These are phyloP conservation scores for Eucalyptus decipiens DNA, from an alignment of 345 rosid species.

Conservation along the genomic window DNA sequence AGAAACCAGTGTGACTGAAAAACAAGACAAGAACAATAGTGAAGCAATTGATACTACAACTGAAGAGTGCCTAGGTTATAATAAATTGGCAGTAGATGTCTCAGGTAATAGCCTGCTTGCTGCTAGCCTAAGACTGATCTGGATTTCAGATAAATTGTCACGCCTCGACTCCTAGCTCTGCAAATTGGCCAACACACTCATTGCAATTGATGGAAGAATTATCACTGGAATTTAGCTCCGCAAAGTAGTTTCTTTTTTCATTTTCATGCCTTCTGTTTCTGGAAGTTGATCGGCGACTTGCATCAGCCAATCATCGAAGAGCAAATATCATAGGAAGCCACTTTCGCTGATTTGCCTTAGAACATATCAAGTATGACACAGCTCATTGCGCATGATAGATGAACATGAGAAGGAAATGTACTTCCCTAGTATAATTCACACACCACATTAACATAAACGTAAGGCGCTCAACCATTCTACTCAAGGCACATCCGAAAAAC, in stretches of 20 bases:
- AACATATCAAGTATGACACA: not conserved
- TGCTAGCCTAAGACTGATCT: not conserved
- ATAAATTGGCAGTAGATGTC: not conserved
- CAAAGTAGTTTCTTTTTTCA: not conserved
- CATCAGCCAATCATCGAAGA: not conserved
- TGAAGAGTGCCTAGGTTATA: not conserved
- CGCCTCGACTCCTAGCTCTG: not conserved
- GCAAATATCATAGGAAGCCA: not conserved
- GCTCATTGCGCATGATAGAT: not conserved
- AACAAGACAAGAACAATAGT: not conserved
- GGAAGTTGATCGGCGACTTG: not conserved
- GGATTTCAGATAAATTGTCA: not conserved
- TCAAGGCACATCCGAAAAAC: not conserved
- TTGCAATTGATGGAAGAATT: not conserved
- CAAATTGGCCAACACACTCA: not conserved
- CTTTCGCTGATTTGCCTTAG: not conserved
- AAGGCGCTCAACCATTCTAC: not conserved
- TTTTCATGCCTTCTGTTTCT: not conserved
- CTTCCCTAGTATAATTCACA: not conserved
- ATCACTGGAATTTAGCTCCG: not conserved
- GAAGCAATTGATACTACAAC: not conserved
- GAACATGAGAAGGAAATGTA: not conserved
- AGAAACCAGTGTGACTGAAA: not conserved
- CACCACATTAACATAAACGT: not conserved
- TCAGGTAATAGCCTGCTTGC: not conserved